Evolutionary conservation across 2,329 filamentous ascomycete genomes (phyloP).

Genomic region (Aureobasidium melanogenum): DNA sequence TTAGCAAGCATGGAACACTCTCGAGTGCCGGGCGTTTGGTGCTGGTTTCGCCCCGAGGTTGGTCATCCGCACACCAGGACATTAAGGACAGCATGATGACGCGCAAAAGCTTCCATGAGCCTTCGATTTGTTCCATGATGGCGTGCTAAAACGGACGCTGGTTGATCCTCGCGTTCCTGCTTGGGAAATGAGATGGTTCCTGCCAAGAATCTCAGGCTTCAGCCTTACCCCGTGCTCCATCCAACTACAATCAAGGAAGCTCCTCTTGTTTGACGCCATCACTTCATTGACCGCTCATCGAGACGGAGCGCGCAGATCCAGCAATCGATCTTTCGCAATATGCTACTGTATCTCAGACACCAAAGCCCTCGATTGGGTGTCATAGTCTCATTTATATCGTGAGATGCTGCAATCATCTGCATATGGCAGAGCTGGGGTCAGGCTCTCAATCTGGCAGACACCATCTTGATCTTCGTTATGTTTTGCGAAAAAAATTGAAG

Average conservation of each 20-base stretch:
- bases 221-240: conserved; percentile 4
- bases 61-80: background rate
- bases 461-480: background rate
- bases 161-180: background rate
- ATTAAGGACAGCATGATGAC: conserved; percentile 8
- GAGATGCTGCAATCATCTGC: background rate
- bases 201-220: background rate
- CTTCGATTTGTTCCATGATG: conserved; percentile 9
- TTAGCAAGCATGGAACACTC: conserved; percentile 1
- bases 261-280: conserved; percentile 7
- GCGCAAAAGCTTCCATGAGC: background rate
- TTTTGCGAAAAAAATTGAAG: background rate
- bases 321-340: background rate
- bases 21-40: conserved; percentile 9
- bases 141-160: conserved; percentile 1
- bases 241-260: conserved; percentile 4
- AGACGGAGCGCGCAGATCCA: background rate
- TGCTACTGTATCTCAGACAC: background rate
- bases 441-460: background rate
- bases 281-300: conserved; percentile 7
- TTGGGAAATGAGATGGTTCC: conserved; percentile 8
- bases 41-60: conserved; percentile 3
- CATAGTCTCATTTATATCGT: conserved; percentile 3
- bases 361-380: background rate
- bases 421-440: background rate